Base-by-base conservation (phyloP, 1,139 yeast species). In the Nematodospora anomalae region DNA sequence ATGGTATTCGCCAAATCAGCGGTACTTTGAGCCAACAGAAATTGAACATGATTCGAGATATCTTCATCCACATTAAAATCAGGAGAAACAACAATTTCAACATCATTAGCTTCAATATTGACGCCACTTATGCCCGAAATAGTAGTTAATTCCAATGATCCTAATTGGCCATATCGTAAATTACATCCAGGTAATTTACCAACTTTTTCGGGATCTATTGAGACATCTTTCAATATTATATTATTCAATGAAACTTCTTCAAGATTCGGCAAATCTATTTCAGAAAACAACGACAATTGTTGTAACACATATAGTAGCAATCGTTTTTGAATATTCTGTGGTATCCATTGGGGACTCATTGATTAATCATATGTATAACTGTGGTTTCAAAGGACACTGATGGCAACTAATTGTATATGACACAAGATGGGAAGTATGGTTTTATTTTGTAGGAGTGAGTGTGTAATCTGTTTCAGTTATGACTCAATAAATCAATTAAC, bases 241-340 rank as follows among this genome's bases (percentile, higher is more conserved):
- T 69, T 56, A 74, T 75, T 59, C 28, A 86, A 60, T 5, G 94
- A 82, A 1, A 89, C 90, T 53, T 71, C 72, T 43, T 87, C 94
- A 39, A 89, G 61, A 53, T 88, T 84, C 12, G 89, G 84, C 23
- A 86, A 66, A 55, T 88, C 94, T 18, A 88, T 74, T 52, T 85
- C 87, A 2, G 95, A 83, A 55, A 89, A 86, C 28, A 89, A 62
- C n/a, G 90, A 80, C 28, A 89, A 74, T 57, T 87, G 94, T 53
- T 84, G 88, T 15, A 89, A 72, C 4, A 88, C 79, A 59, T 87
- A 88, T 35, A 84, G 75, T 35, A 89, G 74, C 33, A 89, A 76
- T 51, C 95, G 69, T 60, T 85, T 84, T 54, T 88, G 96, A 31
- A 89, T 71, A 55, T 82, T 83, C 55, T 83, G 90, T 8, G 95